A percentile compares a stretch with the other conserved stretches of the same genome.
Evolutionary conservation across 768 basidiomycete genomes (phyloP).

Genomic region (Grammothele lineata): DNA sequence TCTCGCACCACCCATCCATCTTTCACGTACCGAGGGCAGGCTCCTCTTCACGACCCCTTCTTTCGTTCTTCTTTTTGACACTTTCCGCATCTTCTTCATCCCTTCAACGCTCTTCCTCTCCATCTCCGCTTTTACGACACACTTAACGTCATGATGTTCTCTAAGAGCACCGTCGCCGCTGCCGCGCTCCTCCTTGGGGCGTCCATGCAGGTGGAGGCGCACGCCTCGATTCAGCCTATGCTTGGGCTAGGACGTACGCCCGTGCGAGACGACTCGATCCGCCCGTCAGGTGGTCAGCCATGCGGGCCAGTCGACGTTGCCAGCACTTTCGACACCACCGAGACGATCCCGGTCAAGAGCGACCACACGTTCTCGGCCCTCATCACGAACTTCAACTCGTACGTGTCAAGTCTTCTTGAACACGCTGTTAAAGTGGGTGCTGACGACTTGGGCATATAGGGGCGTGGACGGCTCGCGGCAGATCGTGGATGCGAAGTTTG

Average conservation of each 20-base stretch:
- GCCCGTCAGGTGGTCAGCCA: constrained; percentile 25
- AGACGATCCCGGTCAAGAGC: constrained; percentile 21
- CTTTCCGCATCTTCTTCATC: too few species aligned
- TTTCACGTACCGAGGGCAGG: too few species aligned
- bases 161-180: constrained; percentile 23
- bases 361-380: constrained; percentile 39
- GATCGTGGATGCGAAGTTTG: constrained; percentile 37
- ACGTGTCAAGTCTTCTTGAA: too few species aligned
- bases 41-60: too few species aligned
- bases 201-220: constrained; percentile 29
- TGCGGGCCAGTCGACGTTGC: constrained; percentile 44
- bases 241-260: constrained; percentile 29
- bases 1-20: too few species aligned
- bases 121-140: not conserved
- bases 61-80: too few species aligned
- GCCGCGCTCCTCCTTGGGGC: constrained; percentile 19
- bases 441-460: constrained; percentile 18
- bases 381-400: constrained; percentile 46
- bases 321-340: constrained; percentile 33
- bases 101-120: too few species aligned
- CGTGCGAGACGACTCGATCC: constrained; percentile 26
- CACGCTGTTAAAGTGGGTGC: too few species aligned
- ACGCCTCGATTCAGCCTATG: constrained; percentile 39
- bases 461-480: constrained; percentile 46
- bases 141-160: constrained; percentile 20